phyloP scores from a whole-genome alignment of 768 basidiomycete species.

The Suillus tomentosus region DNA sequence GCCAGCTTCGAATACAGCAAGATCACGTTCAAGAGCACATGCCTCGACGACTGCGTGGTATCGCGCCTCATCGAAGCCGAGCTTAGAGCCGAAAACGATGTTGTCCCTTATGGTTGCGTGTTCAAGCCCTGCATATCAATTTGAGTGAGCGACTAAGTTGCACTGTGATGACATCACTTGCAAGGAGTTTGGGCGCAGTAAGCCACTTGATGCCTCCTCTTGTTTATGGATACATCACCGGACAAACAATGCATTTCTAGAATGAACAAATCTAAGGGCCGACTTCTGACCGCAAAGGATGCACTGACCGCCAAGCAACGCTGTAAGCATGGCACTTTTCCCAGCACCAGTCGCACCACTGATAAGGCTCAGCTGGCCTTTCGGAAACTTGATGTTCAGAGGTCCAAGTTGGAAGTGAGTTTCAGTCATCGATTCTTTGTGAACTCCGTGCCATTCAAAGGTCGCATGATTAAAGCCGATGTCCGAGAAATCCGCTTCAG shows the following conservation, averaged over 20 bases:
- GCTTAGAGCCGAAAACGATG: conserved; percentile 69
- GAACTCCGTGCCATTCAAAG: conserved; percentile 57
- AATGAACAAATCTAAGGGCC: conserved; percentile 2
- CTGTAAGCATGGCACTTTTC: conserved; percentile 63
- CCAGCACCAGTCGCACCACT: conserved; percentile 71
- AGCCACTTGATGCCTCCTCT: conserved; percentile 60
- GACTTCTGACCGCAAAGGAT: conserved; percentile 11
- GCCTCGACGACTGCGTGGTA: conserved; percentile 71
- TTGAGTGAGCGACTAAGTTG: conserved; percentile 27
- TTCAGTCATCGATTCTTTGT: conserved; percentile 29
- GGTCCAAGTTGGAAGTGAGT: conserved; percentile 58
- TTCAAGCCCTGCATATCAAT: conserved; percentile 57
- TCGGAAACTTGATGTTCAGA: conserved; percentile 58
- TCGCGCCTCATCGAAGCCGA: conserved; percentile 60
- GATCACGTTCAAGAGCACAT: conserved; percentile 72
- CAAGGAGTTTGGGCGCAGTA: conserved; percentile 72
- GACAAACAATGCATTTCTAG: conserved; percentile 61
- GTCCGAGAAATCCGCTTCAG: conserved; percentile 14
- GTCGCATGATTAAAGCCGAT: conserved; percentile 57
- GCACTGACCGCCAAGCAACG: conserved; percentile 63
- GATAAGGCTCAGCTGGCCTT: conserved; percentile 57
- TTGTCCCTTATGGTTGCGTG: conserved; percentile 83
- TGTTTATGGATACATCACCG: conserved; percentile 56
- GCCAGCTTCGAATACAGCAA: conserved; percentile 72
- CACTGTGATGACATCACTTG: conserved; percentile 27